These are phyloP conservation scores for Neospermospora avenae DNA, from an alignment of 2,329 filamentous ascomycete genomes.

Conservation along the genomic window DNA sequence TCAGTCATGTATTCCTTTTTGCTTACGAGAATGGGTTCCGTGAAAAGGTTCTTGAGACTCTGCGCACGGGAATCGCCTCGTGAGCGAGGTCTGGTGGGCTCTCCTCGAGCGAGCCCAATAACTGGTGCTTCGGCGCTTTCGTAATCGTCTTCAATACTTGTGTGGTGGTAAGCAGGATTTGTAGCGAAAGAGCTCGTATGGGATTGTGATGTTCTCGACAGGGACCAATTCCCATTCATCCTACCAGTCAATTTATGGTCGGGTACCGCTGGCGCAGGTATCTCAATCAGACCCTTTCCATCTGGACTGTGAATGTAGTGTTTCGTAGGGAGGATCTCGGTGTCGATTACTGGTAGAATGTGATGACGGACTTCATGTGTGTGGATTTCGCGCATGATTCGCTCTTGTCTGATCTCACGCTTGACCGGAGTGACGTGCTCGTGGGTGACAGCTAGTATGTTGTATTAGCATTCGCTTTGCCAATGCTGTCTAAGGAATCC, in stretches of 20 bases:
- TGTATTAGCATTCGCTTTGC: slow-evolving; percentile 22
- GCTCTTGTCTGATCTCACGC: slow-evolving; percentile 46
- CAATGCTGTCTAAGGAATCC: slow-evolving; percentile 5
- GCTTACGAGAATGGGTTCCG: slow-evolving; percentile 24
- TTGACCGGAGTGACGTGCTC: slow-evolving; percentile 43
- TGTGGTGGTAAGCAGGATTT: background rate
- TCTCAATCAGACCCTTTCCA: slow-evolving; percentile 43
- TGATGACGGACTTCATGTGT: slow-evolving; percentile 50
- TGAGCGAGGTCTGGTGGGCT: slow-evolving; percentile 1
- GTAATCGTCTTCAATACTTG: background rate
- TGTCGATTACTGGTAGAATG: slow-evolving; percentile 50
- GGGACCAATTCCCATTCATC: slow-evolving; percentile 15
- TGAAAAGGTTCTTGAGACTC: background rate
- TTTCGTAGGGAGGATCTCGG: slow-evolving; percentile 49
- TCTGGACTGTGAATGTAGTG: slow-evolving; percentile 41
- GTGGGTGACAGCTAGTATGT: slow-evolving; percentile 45
- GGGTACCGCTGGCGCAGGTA: slow-evolving; percentile 42
- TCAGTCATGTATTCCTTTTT: slow-evolving; percentile 27
- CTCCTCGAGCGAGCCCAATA: slow-evolving; percentile 15
- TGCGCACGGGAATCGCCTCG: slow-evolving; percentile 9
- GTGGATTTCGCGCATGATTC: slow-evolving; percentile 51
- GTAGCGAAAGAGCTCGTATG: background rate
- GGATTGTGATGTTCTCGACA: slow-evolving; percentile 3
- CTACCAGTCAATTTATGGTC: slow-evolving; percentile 21
- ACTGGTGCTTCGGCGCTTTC: slow-evolving; percentile 18